Evolutionary conservation across 306 rosid species (phyloP).

Genomic region (Lupinus albus): DNA sequence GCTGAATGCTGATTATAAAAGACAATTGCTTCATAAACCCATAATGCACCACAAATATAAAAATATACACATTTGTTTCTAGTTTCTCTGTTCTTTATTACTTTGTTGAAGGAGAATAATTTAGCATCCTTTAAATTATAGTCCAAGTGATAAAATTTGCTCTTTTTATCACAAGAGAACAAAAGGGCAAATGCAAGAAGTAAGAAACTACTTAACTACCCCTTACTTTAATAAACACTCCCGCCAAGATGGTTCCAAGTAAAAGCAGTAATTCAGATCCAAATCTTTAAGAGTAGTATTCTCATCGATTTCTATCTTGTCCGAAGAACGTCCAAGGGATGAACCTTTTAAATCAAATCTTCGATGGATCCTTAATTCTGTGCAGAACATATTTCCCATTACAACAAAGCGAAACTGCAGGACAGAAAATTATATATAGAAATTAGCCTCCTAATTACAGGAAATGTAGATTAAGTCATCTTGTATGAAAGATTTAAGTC

Average conservation of each 20-base stretch:
- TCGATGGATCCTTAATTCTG: slow-evolving; percentile 93
- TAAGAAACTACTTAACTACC: slow-evolving; percentile 24
- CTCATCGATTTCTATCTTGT: slow-evolving; percentile 96
- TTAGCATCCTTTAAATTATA: slow-evolving; percentile 24
- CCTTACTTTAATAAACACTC: slow-evolving; percentile 79
- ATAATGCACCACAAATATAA: slow-evolving; percentile 21
- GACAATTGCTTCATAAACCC: slow-evolving; percentile 19
- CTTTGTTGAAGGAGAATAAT: slow-evolving; percentile 9
- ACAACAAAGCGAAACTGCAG: slow-evolving; percentile 97
- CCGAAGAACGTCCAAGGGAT: slow-evolving; percentile 94
- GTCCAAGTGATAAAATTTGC: slow-evolving; percentile 6
- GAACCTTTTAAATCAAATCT: slow-evolving; percentile 97
- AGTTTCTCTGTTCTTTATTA: slow-evolving; percentile 3
- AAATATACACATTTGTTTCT: slow-evolving; percentile 12
- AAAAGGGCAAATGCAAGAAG: slow-evolving; percentile 11
- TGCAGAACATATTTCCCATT: slow-evolving; percentile 99
- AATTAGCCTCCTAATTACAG: slow-evolving; percentile 40
- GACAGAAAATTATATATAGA: slow-evolving; percentile 33
- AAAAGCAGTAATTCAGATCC: slow-evolving; percentile 84
- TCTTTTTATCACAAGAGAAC: slow-evolving; percentile 5
- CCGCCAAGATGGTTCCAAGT: slow-evolving; percentile 96
- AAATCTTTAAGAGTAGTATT: slow-evolving; percentile 94
- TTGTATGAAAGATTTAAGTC: slow-evolving; percentile 30
- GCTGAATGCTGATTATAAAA: slow-evolving; percentile 27
- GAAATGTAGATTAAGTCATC: slow-evolving; percentile 33